Evolutionary conservation across 2,329 filamentous ascomycete genomes (phyloP).

Genomic region (Pseudonectria buxi): DNA sequence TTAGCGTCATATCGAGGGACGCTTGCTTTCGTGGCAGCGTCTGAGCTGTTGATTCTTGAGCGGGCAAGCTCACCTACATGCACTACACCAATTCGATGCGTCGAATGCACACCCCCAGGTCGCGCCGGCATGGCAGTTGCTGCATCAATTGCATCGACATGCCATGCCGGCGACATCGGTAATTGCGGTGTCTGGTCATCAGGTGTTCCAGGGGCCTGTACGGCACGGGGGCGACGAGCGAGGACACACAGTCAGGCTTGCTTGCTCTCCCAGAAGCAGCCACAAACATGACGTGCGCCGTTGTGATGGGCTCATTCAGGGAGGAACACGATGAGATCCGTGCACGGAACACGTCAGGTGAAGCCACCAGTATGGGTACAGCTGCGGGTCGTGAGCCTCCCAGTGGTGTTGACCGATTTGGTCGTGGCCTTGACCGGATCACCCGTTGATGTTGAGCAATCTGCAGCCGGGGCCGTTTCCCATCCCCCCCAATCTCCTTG

Average conservation of each 20-base stretch:
- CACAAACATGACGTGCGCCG: constrained; percentile 21
- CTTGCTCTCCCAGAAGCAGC: constrained; percentile 12
- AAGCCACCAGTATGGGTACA: constrained; percentile 22
- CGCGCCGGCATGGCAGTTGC: neutral
- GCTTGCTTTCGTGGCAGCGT: constrained; percentile 34
- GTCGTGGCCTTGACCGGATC: constrained; percentile 18
- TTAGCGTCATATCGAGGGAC: constrained; percentile 23
- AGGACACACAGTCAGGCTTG: too few species aligned
- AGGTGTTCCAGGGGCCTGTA: constrained; percentile 16
- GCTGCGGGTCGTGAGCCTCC: constrained; percentile 19
- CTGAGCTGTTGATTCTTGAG: constrained; percentile 23
- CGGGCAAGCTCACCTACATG: constrained; percentile 14
- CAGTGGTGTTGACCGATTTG: constrained; percentile 23
- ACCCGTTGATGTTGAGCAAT: constrained; percentile 18
- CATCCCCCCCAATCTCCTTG: constrained; percentile 17
- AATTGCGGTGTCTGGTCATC: constrained; percentile 18
- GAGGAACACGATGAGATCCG: constrained; percentile 19
- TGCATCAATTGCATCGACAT: constrained; percentile 12
- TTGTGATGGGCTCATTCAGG: constrained; percentile 21
- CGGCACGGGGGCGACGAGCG: constrained; percentile 11
- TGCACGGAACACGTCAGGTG: constrained; percentile 24
- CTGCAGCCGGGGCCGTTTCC: constrained; percentile 11
- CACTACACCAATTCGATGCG: constrained; percentile 11
- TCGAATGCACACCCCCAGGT: neutral
- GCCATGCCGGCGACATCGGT: constrained; percentile 11